A percentile compares a stretch with the other conserved stretches of the same genome.
phyloP scores from a whole-genome alignment of 2,329 filamentous ascomycete genomes.

The Talaromyces albobiverticillius region DNA sequence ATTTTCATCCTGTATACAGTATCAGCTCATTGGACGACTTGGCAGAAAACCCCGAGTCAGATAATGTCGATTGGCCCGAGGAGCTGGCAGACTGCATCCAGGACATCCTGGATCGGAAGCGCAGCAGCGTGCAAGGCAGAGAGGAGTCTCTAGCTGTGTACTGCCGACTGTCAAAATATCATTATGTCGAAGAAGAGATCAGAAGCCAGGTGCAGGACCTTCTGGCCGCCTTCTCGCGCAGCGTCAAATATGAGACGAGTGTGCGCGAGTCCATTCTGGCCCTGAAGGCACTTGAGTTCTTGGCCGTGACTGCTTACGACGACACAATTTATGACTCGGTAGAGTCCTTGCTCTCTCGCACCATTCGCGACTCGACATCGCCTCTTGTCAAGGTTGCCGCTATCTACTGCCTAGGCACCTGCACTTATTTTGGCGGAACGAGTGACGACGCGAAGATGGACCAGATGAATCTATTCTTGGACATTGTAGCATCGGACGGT shows the following conservation, averaged over 20 bases:
- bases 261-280: slow-evolving; percentile 68
- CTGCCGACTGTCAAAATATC: slow-evolving; percentile 63
- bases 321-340: slow-evolving; percentile 65
- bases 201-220: slow-evolving; percentile 60
- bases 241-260: slow-evolving; percentile 66
- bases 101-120: slow-evolving; percentile 73
- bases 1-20: slow-evolving; percentile 32
- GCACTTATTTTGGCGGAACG: slow-evolving; percentile 72
- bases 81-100: slow-evolving; percentile 65
- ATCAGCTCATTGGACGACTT: slow-evolving; percentile 68
- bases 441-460: slow-evolving; percentile 66
- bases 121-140: slow-evolving; percentile 68
- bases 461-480: slow-evolving; percentile 70
- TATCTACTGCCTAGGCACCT: slow-evolving; percentile 71
- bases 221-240: slow-evolving; percentile 64
- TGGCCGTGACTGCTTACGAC: slow-evolving; percentile 64
- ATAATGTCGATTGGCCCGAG: slow-evolving; percentile 58
- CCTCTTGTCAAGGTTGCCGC: slow-evolving; percentile 64
- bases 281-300: slow-evolving; percentile 68
- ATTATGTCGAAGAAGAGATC: slow-evolving; percentile 64
- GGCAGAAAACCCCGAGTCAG: slow-evolving; percentile 53
- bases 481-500: slow-evolving; percentile 78
- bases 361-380: slow-evolving; percentile 66
- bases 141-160: slow-evolving; percentile 63
- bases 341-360: slow-evolving; percentile 57